A percentile compares a stretch with the other conserved stretches of the same genome.
Evolutionary conservation across 1,284 basidiomycete genomes (phyloP).

Genomic region (Moesziomyces antarcticus): DNA sequence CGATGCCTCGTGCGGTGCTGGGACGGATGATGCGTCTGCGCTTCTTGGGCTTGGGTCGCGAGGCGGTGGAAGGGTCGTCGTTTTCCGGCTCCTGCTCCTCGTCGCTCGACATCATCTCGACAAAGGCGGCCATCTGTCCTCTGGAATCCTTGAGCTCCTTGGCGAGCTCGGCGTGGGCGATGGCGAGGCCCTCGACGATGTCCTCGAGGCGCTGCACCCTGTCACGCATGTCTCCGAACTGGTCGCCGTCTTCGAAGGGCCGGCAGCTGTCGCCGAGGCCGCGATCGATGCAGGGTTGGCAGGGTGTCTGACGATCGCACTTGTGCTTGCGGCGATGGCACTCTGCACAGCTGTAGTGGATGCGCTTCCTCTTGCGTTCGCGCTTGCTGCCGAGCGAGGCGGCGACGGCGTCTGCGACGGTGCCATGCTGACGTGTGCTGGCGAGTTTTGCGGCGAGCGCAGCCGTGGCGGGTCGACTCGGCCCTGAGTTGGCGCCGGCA

Average conservation of each 20-base stretch:
- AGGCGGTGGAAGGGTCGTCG: constrained; percentile 13
- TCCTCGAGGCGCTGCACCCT: constrained; percentile 62
- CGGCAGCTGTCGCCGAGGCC: constrained; percentile 60
- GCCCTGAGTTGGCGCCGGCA: constrained; percentile 28
- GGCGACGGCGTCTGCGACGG: constrained; percentile 60
- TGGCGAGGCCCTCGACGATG: constrained; percentile 62
- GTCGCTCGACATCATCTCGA: constrained; percentile 47
- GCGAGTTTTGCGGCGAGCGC: constrained; percentile 33
- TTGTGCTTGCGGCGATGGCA: constrained; percentile 64
- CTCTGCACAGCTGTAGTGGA: constrained; percentile 65
- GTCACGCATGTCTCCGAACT: constrained; percentile 62
- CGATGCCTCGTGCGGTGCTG: constrained; percentile 51
- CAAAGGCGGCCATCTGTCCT: constrained; percentile 36
- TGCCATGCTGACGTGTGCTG: constrained; percentile 31
- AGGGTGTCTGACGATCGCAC: constrained; percentile 63
- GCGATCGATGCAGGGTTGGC: constrained; percentile 62
- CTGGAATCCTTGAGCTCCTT: constrained; percentile 52
- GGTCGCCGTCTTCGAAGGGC: constrained; percentile 62
- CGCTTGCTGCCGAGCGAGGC: constrained; percentile 54
- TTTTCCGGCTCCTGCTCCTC: constrained; percentile 36
- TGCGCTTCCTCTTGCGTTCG: constrained; percentile 59
- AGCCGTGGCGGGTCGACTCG: constrained; percentile 30
- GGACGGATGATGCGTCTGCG: constrained; percentile 48
- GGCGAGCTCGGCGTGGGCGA: constrained; percentile 57
- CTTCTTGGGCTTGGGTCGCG: constrained; percentile 37